Base-by-base conservation (phyloP, 352 stramenopile genomes). In the Globisporangium megalacanthum region DNA sequence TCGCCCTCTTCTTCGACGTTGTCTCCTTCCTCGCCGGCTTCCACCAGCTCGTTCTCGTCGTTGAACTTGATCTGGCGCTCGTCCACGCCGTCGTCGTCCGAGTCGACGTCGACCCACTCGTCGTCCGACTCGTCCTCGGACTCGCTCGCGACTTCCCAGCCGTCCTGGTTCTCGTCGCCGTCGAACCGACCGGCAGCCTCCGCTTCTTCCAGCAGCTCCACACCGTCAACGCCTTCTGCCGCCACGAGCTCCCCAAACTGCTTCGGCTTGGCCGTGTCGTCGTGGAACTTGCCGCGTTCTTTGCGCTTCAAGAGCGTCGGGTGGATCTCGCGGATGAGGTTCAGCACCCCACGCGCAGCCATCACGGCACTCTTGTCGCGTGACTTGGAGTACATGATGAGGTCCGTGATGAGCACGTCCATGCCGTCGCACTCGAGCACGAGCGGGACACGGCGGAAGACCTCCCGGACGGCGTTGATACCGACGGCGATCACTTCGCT, bases 401-500 rank as follows among this genome's bases (percentile, higher is more conserved):
- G 79, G 66, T 99, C 96, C 56, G 81, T 73, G 41, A 93, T 84
- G 13, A 97, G 66, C 45, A 87, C 88, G 54, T 97, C 87, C 72
- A 96, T 92, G 42, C 81, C 89, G 7, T 98, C 91, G 42, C 97
- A 95, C 55, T 96, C 85, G 31, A 99, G 84, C 29, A 99, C 74
- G 19, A 98, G 81, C 29, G 97, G 97, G 22, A 98, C 85, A 22
- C 97, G 82, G 19, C 79, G 75, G 64, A 97, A 98, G 61, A 99
- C 92, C 55, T 98, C 97, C 31, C 96, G 87, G 53, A 97, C 73
- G 7, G 96, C 79, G 73, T 99, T 99, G 66, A 99, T 99, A 20
- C 97, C 97, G 2, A 99, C 91, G 11, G 97, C 96, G 72, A 99
- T 98, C 62, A 98, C 92, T 70, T 98, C 94, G 54, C 87, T 94